Percentiles rank a stretch among this genome's conserved stretches.
Evolutionary conservation across 2,329 filamentous ascomycete species (phyloP).

Genomic region (Bipolaris gigantea): DNA sequence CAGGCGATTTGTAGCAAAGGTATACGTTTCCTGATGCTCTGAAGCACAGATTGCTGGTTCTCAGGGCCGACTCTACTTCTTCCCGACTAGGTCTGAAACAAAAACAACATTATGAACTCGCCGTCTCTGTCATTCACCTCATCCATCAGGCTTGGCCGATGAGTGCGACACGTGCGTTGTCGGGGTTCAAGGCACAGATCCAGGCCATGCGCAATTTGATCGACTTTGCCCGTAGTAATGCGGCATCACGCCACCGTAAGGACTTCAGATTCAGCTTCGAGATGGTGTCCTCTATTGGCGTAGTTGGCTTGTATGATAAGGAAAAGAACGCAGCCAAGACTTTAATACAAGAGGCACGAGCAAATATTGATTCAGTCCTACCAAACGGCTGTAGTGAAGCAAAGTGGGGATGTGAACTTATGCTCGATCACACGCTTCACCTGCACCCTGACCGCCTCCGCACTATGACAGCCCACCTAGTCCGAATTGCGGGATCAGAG

Average conservation of each 20-base stretch:
- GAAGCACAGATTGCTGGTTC: slow-evolving; percentile 49
- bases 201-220: slow-evolving; percentile 56
- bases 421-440: slow-evolving; percentile 54
- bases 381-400: slow-evolving; percentile 56
- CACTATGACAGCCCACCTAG: slow-evolving; percentile 50
- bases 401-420: slow-evolving; percentile 55
- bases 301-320: slow-evolving; percentile 40
- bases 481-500: slow-evolving; percentile 57
- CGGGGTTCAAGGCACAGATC: slow-evolving; percentile 56
- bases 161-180: slow-evolving; percentile 55
- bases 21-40: slow-evolving; percentile 11
- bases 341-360: slow-evolving; percentile 50
- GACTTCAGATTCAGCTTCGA: slow-evolving; percentile 40
- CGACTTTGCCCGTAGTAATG: slow-evolving; percentile 44
- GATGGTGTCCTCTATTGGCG: slow-evolving; percentile 48
- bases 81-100: slow-evolving; percentile 53
- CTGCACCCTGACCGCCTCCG: slow-evolving; percentile 49
- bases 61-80: slow-evolving; percentile 53
- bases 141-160: slow-evolving; percentile 60
- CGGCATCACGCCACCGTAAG: slow-evolving; percentile 16
- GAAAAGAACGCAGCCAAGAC: slow-evolving; percentile 13
- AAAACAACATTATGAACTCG: slow-evolving; percentile 45
- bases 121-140: slow-evolving; percentile 50
- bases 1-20: slow-evolving; percentile 30
- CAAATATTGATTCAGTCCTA: slow-evolving; percentile 47